Evolutionary conservation across 306 rosid genomes (phyloP), one percentile per base, ranked within the genome.

Genomic region (Cucurbita maxima): DNA sequence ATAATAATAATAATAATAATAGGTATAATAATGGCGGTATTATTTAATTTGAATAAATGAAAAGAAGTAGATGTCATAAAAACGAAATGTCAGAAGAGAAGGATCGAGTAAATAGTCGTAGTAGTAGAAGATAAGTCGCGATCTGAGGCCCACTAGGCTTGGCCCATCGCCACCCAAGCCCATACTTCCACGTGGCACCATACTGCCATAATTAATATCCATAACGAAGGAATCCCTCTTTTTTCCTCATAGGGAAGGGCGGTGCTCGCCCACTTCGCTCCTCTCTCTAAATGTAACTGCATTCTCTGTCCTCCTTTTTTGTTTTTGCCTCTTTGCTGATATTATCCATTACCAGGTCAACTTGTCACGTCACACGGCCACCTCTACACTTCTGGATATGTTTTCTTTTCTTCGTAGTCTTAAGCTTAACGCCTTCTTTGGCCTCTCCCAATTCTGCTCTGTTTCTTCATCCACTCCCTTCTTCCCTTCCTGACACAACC

Each of bases 151-250:
- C 72, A 64, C 30, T 12, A 19, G 2, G 5, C 10, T 19, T 43
- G 67, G 67, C 44, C 69, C 69, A 61, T 37, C 3, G 3, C 1
- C 5, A 61, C 4, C 69, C 12, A 61, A 61, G 45, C 60, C 75
- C 75, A 71, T 71, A 71, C 22, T 3, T 71, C 58, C 75, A 50
- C 25, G 58, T 71, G 60, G 47, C 58, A 71, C 75, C 60, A 50
- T 50, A 30, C 59, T 50, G 44, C 25, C 50, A 71, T 50, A 71
- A 71, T 30, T 71, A 51, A 71, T 71, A 71, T 48, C 60, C 30
- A 44, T 15, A 22, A 48, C 3, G 4, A 51, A 40, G 5, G 53
- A 43, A 66, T 66, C 54, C 20, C 72, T 2, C 5, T 1, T 4
- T 19, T 4, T 5, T 20, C 60, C 10, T 5, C 15, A 0, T 13